phyloP scores from a whole-genome alignment of 225 moss, liverwort and hornwort genomes.

The Ulota crispa region DNA sequence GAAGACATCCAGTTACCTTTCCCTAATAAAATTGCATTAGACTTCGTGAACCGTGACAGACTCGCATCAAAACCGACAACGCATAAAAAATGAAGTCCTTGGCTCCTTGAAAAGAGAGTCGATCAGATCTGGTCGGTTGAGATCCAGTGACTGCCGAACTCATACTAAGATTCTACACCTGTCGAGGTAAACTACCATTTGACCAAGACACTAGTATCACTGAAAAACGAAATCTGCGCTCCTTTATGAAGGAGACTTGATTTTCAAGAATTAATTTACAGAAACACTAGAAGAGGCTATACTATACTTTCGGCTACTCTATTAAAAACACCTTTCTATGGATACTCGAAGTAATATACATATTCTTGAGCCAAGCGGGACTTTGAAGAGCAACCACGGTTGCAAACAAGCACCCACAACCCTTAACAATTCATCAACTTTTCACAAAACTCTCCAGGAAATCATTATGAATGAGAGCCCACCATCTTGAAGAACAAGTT shows the following conservation, averaged over 20 bases:
- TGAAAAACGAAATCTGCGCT: background rate
- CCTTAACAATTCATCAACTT: conserved; percentile 1
- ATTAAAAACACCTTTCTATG: conserved; percentile 8
- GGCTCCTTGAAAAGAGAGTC: background rate
- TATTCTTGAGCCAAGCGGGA: conserved; percentile 14
- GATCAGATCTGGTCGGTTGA: background rate
- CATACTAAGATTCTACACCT: background rate
- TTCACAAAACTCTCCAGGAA: conserved; percentile 9
- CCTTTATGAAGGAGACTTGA: conserved; percentile 1
- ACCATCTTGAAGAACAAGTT: conserved; percentile 14
- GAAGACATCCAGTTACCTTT: no score
- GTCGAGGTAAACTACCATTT: conserved; percentile 3
- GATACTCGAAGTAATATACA: conserved; percentile 30
- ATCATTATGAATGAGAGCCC: background rate
- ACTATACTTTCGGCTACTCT: conserved; percentile 22
- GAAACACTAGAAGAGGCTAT: conserved; percentile 3
- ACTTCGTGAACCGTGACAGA: background rate
- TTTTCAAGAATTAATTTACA: conserved; percentile 31
- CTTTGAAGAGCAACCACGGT: conserved; percentile 31
- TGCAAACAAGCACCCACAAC: conserved; percentile 28
- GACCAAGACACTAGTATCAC: conserved; percentile 8
- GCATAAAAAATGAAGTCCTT: background rate
- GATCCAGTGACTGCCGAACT: conserved; percentile 1
- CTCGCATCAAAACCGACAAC: background rate
- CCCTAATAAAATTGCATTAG: background rate